phyloP scores from a whole-genome alignment of 2,329 filamentous ascomycete species.

The Malbranchea cinnamomea region DNA sequence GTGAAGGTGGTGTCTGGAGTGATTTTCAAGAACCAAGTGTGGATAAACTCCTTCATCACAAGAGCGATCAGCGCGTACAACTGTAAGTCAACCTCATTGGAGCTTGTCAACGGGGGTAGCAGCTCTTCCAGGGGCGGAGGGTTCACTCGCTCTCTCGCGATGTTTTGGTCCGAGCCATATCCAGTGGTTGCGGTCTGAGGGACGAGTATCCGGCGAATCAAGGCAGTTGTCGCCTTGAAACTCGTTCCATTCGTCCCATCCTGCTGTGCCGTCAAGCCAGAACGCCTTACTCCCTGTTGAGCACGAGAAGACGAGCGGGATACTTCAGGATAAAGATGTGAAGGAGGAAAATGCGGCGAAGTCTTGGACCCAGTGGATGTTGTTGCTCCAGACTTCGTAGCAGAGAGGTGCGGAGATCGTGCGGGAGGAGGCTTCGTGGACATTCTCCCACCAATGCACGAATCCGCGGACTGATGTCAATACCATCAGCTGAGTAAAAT shows the following conservation, averaged over 20 bases:
- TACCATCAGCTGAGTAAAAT: too few relatives aligned
- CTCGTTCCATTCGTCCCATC: conserved; percentile 43
- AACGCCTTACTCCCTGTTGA: conserved; percentile 13
- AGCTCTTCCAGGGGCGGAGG: conserved; percentile 61
- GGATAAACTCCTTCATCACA: conserved; percentile 76
- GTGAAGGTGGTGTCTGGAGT: conserved; percentile 81
- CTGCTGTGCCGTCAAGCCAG: conserved; percentile 17
- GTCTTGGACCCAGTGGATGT: conserved; percentile 18
- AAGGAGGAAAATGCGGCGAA: conserved; percentile 16
- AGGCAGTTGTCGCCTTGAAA: conserved; percentile 61
- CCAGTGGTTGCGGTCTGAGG: conserved; percentile 42
- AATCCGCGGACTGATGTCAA: neutral
- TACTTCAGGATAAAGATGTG: conserved; percentile 17
- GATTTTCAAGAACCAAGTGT: conserved; percentile 85
- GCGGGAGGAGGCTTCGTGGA: conserved; percentile 19
- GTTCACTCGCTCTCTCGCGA: conserved; percentile 41
- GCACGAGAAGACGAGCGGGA: conserved; percentile 20
- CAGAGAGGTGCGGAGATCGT: conserved; percentile 26
- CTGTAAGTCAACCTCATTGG: conserved; percentile 84
- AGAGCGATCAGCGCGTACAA: conserved; percentile 86
- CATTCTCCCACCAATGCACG: conserved; percentile 19
- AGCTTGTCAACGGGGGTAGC: conserved; percentile 81
- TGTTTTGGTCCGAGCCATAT: conserved; percentile 35
- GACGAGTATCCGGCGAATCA: conserved; percentile 75
- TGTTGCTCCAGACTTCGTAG: conserved; percentile 23